A percentile compares a stretch with the other conserved stretches of the same genome.
Conservation (phyloP, 768 basidiomycete species). For the Russula virescens region DNA sequence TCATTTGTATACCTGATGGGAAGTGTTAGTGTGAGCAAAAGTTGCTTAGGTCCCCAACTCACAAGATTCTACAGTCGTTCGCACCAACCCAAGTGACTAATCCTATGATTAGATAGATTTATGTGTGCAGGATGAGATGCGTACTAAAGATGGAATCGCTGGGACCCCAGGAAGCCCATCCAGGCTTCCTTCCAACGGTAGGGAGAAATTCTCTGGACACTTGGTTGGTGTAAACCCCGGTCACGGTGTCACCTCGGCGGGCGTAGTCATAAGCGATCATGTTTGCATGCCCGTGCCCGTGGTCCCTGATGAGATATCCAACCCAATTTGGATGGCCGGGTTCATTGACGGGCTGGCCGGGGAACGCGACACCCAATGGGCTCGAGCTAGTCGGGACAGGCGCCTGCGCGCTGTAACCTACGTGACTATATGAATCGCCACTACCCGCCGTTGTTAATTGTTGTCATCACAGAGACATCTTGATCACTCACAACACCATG, state of each 20-base stretch:
- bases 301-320: conserved; percentile 19
- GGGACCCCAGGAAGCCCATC: conserved; percentile 39
- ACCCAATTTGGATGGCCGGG: conserved; percentile 22
- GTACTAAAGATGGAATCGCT: conserved; percentile 45
- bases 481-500: conserved; percentile 19
- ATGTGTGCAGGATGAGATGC: conserved; percentile 9
- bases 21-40: conserved; percentile 29
- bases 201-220: conserved; percentile 21
- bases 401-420: conserved; percentile 19
- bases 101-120: not conserved
- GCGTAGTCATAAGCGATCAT: conserved; percentile 24
- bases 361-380: conserved; percentile 21
- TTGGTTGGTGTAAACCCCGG: conserved; percentile 21
- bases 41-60: not conserved
- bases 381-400: conserved; percentile 16
- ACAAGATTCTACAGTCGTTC: conserved; percentile 41
- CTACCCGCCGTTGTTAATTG: conserved; percentile 3
- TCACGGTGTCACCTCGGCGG: conserved; percentile 25
- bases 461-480: not conserved
- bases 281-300: conserved; percentile 21
- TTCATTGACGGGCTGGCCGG: conserved; percentile 14
- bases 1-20: conserved; percentile 6
- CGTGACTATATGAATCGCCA: conserved; percentile 20
- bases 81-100: conserved; percentile 57
- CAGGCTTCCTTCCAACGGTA: conserved; percentile 33